These are phyloP conservation scores for Coprinopsis marcescibilis DNA, from an alignment of 768 basidiomycete species.

Conservation along the genomic window DNA sequence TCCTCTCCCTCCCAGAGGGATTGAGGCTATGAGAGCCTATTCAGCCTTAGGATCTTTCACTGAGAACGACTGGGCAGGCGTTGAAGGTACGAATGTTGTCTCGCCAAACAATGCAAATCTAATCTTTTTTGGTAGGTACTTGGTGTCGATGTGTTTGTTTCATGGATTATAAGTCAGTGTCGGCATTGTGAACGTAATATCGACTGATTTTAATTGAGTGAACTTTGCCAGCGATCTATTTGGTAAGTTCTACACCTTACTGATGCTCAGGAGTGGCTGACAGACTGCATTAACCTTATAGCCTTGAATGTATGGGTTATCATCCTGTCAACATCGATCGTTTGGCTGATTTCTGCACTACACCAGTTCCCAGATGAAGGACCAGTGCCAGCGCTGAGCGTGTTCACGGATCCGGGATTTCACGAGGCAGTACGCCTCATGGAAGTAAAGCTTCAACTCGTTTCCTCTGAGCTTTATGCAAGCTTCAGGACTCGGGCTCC, in stretches of 20 bases:
- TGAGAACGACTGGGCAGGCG: conserved; percentile 63
- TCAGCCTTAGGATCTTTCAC: conserved; percentile 40
- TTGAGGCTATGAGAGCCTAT: conserved; percentile 48
- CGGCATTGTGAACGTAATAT: not conserved
- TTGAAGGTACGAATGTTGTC: conserved; percentile 38
- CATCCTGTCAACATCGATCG: not conserved
- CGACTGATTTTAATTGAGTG: not conserved
- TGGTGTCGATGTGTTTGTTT: conserved; percentile 74
- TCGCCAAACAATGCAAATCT: conserved; percentile 1
- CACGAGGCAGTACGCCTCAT: conserved; percentile 63
- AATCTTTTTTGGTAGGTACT: conserved; percentile 31
- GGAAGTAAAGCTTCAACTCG: conserved; percentile 47
- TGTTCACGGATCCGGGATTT: conserved; percentile 53
- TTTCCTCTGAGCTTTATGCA: conserved; percentile 26
- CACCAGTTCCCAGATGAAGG: conserved; percentile 32
- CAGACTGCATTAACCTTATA: too few species aligned
- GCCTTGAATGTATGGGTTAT: conserved; percentile 14
- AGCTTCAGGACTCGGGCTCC: conserved; percentile 18
- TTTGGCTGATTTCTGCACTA: conserved; percentile 5
- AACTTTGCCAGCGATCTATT: conserved; percentile 33
- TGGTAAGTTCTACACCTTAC: conserved; percentile 23
- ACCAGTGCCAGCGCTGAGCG: conserved; percentile 33
- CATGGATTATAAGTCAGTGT: conserved; percentile 65
- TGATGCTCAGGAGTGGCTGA: too few species aligned
- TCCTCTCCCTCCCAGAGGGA: conserved; percentile 41